These are phyloP conservation scores for Royoungia palumana DNA, from an alignment of 768 basidiomycete genomes.

Conservation along the genomic window DNA sequence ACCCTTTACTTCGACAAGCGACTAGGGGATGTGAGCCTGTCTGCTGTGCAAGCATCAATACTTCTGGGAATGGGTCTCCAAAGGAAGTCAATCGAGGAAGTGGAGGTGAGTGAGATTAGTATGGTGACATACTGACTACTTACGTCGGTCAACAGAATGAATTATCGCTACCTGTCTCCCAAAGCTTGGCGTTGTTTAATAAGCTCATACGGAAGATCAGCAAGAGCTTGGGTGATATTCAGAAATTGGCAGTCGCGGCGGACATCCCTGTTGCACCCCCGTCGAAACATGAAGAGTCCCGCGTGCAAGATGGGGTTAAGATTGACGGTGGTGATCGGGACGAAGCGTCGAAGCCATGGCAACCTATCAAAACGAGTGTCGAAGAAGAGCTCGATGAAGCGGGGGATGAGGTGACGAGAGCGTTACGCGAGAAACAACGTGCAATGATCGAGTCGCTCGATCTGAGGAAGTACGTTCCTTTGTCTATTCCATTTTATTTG, in stretches of 20 bases:
- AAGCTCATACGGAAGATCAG: constrained; percentile 86
- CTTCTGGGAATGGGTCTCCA: constrained; percentile 87
- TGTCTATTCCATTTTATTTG: neutral
- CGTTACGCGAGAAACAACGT: constrained; percentile 66
- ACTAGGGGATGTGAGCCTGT: constrained; percentile 61
- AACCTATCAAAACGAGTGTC: constrained; percentile 44
- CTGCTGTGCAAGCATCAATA: constrained; percentile 89
- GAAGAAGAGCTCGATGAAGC: constrained; percentile 76
- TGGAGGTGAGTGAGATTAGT: constrained; percentile 58
- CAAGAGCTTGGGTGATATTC: constrained; percentile 70
- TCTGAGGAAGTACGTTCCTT: constrained; percentile 69
- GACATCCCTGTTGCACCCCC: constrained; percentile 49
- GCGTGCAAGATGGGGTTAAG: constrained; percentile 13
- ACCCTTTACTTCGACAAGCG: constrained; percentile 82
- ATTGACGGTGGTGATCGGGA: constrained; percentile 2
- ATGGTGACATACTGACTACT: constrained; percentile 1
- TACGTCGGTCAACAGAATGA: constrained; percentile 50
- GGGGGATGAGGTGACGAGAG: constrained; percentile 59
- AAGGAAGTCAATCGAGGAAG: constrained; percentile 82
- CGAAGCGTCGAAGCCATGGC: constrained; percentile 31
- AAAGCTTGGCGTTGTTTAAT: constrained; percentile 85
- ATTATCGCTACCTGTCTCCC: constrained; percentile 79
- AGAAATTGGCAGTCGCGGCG: constrained; percentile 71
- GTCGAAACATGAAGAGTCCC: constrained; percentile 16
- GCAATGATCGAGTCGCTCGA: constrained; percentile 88